Conservation (phyloP, 2,329 filamentous ascomycete genomes). For the Nigrograna mackinnonii region DNA sequence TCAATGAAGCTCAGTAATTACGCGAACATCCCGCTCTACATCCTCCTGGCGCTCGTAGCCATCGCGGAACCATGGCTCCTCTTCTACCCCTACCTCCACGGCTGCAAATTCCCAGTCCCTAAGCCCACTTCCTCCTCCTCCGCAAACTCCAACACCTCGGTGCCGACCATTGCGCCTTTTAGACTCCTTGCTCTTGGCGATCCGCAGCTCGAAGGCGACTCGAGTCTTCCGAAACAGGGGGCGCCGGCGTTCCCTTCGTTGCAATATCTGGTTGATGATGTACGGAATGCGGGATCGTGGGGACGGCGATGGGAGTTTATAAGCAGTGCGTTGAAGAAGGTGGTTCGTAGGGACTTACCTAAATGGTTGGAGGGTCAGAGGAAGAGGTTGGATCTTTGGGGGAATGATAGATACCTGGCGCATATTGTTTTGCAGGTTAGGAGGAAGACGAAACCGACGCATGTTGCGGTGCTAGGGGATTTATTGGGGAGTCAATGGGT, state of each 20-base stretch:
- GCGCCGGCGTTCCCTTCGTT: constrained; percentile 43
- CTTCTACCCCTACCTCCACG: constrained; percentile 79
- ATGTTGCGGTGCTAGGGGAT: constrained; percentile 87
- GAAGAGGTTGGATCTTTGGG: constrained; percentile 85
- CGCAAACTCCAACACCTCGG: constrained; percentile 19
- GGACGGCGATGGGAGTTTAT: constrained; percentile 9
- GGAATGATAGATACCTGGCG: constrained; percentile 92
- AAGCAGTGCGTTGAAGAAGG: constrained; percentile 13
- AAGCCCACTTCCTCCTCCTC: constrained; percentile 15
- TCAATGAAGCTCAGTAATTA: constrained; percentile 59
- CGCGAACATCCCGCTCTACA: too few relatives aligned
- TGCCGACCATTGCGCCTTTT: constrained; percentile 67
- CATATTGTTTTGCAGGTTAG: constrained; percentile 85
- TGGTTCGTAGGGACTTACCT: constrained; percentile 63
- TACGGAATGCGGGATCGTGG: constrained; percentile 20
- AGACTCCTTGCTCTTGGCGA: constrained; percentile 86
- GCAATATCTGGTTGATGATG: constrained; percentile 34
- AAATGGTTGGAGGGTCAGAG: constrained; percentile 67
- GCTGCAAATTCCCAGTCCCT: constrained; percentile 73
- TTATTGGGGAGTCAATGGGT: constrained; percentile 96
- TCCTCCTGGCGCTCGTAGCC: too few relatives aligned
- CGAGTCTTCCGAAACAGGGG: constrained; percentile 65
- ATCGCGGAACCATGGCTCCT: constrained; percentile 84
- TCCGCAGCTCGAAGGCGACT: constrained; percentile 91
- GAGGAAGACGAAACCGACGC: constrained; percentile 85